phyloP scores from a whole-genome alignment of 73 alveolate genomes.

The Blepharisma stoltei region DNA sequence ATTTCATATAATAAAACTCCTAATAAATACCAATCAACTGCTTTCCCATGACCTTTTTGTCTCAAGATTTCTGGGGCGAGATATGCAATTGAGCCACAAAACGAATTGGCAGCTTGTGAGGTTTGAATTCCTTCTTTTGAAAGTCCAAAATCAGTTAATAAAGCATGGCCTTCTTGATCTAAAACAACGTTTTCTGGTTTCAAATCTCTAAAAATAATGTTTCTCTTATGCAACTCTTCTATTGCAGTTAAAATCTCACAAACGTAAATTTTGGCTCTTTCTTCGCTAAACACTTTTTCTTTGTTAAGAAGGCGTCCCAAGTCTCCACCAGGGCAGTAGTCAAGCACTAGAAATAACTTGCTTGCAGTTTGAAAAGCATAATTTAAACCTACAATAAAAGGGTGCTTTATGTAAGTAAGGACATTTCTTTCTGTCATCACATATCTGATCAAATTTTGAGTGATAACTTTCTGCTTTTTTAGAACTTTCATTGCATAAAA shows the following conservation, averaged over 20 bases:
- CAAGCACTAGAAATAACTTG: conserved; percentile 78
- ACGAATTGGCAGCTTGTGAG: conserved; percentile 62
- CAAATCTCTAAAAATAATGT: conserved; percentile 91
- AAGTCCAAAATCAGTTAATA: conserved; percentile 95
- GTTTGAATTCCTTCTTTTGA: conserved; percentile 94
- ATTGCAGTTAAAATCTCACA: conserved; percentile 88
- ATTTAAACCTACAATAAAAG: conserved; percentile 74
- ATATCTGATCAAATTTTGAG: conserved; percentile 62
- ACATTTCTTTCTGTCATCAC: conserved; percentile 78
- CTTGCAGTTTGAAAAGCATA: conserved; percentile 71
- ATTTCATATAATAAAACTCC: conserved; percentile 94
- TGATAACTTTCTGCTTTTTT: conserved; percentile 56
- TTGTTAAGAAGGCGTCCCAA: conserved; percentile 66
- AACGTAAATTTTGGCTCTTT: conserved; percentile 79
- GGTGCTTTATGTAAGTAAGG: conserved; percentile 63
- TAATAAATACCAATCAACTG: conserved; percentile 93
- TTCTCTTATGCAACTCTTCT: conserved; percentile 87
- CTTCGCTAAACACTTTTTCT: conserved; percentile 68
- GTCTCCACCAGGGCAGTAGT: conserved; percentile 89
- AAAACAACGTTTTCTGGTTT: conserved; percentile 96
- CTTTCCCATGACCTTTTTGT: conserved; percentile 77
- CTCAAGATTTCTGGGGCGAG: conserved; percentile 86
- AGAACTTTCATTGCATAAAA: conserved; percentile 53
- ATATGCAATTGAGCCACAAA: conserved; percentile 93
- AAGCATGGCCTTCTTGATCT: conserved; percentile 91